Evolutionary conservation across 768 basidiomycete species (phyloP).

Genomic region (Hydnomerulius pinastri): DNA sequence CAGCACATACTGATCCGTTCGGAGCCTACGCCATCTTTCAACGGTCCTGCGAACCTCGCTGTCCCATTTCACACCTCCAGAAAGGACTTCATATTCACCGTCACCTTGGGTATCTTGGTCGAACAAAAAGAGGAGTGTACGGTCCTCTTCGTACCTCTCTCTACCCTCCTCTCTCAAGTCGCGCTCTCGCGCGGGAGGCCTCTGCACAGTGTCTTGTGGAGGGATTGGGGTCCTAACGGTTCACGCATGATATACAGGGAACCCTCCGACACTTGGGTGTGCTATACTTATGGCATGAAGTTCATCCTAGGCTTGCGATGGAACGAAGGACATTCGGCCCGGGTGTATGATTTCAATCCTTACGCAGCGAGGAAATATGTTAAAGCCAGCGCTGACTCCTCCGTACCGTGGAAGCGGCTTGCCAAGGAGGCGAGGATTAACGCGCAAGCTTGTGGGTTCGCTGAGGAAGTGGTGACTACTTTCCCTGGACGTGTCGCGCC

Average conservation of each 20-base stretch:
- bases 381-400: constrained; percentile 6
- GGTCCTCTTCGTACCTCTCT: constrained; percentile 34
- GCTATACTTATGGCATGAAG: constrained; percentile 37
- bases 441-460: constrained; percentile 19
- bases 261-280: constrained; percentile 36
- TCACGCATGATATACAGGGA: constrained; percentile 31
- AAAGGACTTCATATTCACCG: constrained; percentile 34
- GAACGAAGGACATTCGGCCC: constrained; percentile 18
- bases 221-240: constrained; percentile 32
- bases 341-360: constrained; percentile 37
- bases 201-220: constrained; percentile 25
- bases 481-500: constrained; percentile 30
- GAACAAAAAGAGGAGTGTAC: constrained; percentile 9
- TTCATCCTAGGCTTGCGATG: constrained; percentile 30
- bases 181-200: constrained; percentile 7
- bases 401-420: constrained; percentile 21
- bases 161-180: constrained; percentile 29
- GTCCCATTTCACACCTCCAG: constrained; percentile 26
- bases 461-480: constrained; percentile 22
- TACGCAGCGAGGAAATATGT: constrained; percentile 20
- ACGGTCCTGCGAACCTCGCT: constrained; percentile 3
- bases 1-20: constrained; percentile 32
- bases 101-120: constrained; percentile 21
- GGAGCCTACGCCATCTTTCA: constrained; percentile 34
- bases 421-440: constrained; percentile 7